A percentile compares a stretch with the other conserved stretches of the same genome.
phyloP scores from a whole-genome alignment of 2,329 filamentous ascomycete genomes.

The Pseudocercospora fuligena region DNA sequence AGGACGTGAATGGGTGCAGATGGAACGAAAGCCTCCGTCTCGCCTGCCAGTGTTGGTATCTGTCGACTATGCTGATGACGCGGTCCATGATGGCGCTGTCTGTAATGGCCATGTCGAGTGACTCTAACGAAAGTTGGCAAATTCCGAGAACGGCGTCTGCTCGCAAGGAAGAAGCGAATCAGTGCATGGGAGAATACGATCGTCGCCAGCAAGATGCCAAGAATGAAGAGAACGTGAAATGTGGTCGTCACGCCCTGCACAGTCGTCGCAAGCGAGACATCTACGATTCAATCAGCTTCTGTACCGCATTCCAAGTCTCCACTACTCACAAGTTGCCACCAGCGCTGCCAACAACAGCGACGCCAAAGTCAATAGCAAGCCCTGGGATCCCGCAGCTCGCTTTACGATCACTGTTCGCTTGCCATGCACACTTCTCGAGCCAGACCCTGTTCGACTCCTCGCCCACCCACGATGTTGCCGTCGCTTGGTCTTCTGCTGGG shows the following conservation, averaged over 20 bases:
- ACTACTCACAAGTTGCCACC: slow-evolving; percentile 40
- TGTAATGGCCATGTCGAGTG: slow-evolving; percentile 24
- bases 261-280: slow-evolving; percentile 73
- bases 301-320: background rate
- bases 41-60: slow-evolving; percentile 24
- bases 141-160: slow-evolving; percentile 14
- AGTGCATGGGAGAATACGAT: slow-evolving; percentile 82
- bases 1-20: slow-evolving; percentile 76
- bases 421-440: slow-evolving; percentile 16
- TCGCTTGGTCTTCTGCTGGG: slow-evolving; percentile 33
- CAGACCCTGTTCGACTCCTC: slow-evolving; percentile 14
- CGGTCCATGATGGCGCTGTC: slow-evolving; percentile 38
- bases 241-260: slow-evolving; percentile 67
- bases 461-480: slow-evolving; percentile 30
- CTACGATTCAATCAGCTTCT: slow-evolving; percentile 49
- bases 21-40: slow-evolving; percentile 64
- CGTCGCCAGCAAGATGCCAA: slow-evolving; percentile 74
- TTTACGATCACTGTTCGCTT: slow-evolving; percentile 16
- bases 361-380: slow-evolving; percentile 32
- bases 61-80: slow-evolving; percentile 45
- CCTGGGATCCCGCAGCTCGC: slow-evolving; percentile 21
- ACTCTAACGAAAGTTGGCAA: slow-evolving; percentile 26
- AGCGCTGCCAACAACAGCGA: slow-evolving; percentile 37
- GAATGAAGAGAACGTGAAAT: slow-evolving; percentile 78
- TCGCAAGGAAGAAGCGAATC: slow-evolving; percentile 69